These are phyloP conservation scores for Carex scoparia DNA, from an alignment of 176 grass and related monocot species.

Conservation along the genomic window DNA sequence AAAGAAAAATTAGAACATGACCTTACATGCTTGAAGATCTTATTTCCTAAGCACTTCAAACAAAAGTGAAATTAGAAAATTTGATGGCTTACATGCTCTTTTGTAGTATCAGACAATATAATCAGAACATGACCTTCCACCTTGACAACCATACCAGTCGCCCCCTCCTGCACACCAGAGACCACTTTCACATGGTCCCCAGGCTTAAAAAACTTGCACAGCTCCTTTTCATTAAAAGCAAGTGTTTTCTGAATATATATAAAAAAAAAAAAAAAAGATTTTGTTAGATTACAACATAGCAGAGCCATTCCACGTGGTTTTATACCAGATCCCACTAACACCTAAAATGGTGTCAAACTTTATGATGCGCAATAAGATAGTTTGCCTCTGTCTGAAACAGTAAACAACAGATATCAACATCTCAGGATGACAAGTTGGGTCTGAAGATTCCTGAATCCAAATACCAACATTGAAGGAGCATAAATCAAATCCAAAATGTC, in stretches of 20 bases:
- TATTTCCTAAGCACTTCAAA: too few relatives aligned
- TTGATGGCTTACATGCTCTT: slow-evolving; percentile 68
- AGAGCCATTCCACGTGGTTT: not conserved
- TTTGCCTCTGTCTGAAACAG: too few relatives aligned
- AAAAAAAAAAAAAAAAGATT: slow-evolving; percentile 20
- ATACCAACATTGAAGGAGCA: not conserved
- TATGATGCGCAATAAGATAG: too few relatives aligned
- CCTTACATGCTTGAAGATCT: too few relatives aligned
- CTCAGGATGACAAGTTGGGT: not conserved
- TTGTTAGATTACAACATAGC: not conserved
- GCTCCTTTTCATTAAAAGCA: slow-evolving; percentile 85
- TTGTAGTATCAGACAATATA: slow-evolving; percentile 87
- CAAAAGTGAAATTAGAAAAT: not conserved
- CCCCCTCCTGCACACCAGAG: slow-evolving; percentile 84
- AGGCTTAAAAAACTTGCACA: slow-evolving; percentile 93
- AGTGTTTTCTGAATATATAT: slow-evolving; percentile 62
- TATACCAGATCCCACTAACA: too few relatives aligned
- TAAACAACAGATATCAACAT: slow-evolving; percentile 16
- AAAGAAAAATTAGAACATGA: too few relatives aligned
- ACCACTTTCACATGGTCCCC: slow-evolving; percentile 98
- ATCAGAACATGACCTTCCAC: slow-evolving; percentile 87
- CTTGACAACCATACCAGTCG: slow-evolving; percentile 97
- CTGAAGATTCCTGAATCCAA: not conserved
- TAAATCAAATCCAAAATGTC: not conserved
- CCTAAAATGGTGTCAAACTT: too few relatives aligned